A percentile compares a stretch with the other conserved stretches of the same genome.
These are phyloP conservation scores for Proliferodiscus dingleyae DNA, from an alignment of 2,329 filamentous ascomycete species.

Conservation along the genomic window DNA sequence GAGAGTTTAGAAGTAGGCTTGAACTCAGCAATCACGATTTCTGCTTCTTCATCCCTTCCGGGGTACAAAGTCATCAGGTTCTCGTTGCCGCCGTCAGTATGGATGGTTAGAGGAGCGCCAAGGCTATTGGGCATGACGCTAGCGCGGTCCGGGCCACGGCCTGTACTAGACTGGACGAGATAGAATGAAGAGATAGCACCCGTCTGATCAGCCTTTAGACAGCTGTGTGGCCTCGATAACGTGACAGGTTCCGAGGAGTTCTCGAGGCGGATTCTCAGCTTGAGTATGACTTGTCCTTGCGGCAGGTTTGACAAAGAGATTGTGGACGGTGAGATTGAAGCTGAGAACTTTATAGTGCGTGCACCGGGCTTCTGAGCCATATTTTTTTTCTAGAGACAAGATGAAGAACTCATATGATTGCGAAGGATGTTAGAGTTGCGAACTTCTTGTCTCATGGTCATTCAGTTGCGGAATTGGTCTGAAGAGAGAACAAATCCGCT, in stretches of 20 bases:
- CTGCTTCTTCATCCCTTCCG: background rate
- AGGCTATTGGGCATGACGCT: background rate
- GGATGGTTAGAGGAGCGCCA: background rate
- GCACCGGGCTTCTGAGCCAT: background rate
- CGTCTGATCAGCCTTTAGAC: background rate
- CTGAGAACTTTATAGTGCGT: background rate
- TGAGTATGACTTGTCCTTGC: background rate
- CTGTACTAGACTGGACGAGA: background rate
- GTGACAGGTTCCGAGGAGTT: background rate
- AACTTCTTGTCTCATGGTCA: too few relatives aligned
- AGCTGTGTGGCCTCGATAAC: background rate
- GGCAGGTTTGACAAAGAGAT: background rate
- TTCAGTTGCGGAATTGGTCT: too few relatives aligned
- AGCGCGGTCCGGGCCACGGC: background rate
- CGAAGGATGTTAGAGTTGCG: too few relatives aligned
- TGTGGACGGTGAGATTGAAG: background rate
- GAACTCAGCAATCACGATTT: background rate
- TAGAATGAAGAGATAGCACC: background rate
- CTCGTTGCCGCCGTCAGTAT: background rate
- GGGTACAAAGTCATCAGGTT: background rate
- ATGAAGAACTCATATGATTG: too few relatives aligned
- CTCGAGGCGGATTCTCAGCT: background rate
- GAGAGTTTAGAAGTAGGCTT: background rate
- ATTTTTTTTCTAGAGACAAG: too few relatives aligned
- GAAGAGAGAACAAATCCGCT: too few relatives aligned